These are phyloP conservation scores for Mucor irregularis DNA, from an alignment of 371 early-diverging fungal species.

Conservation along the genomic window DNA sequence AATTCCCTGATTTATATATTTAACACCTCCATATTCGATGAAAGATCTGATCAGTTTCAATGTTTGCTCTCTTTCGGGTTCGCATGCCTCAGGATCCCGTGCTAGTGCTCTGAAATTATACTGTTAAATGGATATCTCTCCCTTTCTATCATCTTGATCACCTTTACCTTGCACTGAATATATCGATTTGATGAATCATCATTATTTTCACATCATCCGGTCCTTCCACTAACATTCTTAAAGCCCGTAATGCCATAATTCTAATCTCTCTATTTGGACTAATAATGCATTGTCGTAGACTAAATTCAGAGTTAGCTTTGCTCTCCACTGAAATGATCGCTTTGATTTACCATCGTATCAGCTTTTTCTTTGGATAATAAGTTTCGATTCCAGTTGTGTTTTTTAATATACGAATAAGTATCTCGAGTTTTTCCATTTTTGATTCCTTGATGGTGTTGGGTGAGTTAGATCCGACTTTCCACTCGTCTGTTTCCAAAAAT, in stretches of 20 bases:
- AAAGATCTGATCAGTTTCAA: constrained; percentile 70
- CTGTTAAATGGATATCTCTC: not conserved
- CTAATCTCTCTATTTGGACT: constrained; percentile 56
- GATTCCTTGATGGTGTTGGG: constrained; percentile 30
- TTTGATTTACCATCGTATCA: constrained; percentile 33
- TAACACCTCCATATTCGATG: constrained; percentile 66
- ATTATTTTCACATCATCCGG: constrained; percentile 46
- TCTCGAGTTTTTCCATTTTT: constrained; percentile 39
- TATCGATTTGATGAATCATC: constrained; percentile 58
- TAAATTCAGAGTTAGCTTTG: constrained; percentile 14
- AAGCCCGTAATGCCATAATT: constrained; percentile 52
- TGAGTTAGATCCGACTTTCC: constrained; percentile 25
- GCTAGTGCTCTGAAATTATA: constrained; percentile 51
- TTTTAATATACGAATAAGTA: constrained; percentile 42
- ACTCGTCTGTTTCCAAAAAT: constrained; percentile 38
- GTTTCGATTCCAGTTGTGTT: constrained; percentile 43
- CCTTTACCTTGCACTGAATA: constrained; percentile 64
- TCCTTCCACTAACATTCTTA: constrained; percentile 55
- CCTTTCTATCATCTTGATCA: not conserved
- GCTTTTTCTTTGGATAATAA: constrained; percentile 34
- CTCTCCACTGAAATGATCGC: too few relatives aligned
- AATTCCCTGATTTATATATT: constrained; percentile 63
- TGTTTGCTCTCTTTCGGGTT: constrained; percentile 77
- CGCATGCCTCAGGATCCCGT: constrained; percentile 61
- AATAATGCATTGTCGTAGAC: constrained; percentile 56